Percentiles rank a stretch among this genome's conserved stretches.
Evolutionary conservation across 2,329 filamentous ascomycete species (phyloP).

Genomic region (Cladosporium velox): DNA sequence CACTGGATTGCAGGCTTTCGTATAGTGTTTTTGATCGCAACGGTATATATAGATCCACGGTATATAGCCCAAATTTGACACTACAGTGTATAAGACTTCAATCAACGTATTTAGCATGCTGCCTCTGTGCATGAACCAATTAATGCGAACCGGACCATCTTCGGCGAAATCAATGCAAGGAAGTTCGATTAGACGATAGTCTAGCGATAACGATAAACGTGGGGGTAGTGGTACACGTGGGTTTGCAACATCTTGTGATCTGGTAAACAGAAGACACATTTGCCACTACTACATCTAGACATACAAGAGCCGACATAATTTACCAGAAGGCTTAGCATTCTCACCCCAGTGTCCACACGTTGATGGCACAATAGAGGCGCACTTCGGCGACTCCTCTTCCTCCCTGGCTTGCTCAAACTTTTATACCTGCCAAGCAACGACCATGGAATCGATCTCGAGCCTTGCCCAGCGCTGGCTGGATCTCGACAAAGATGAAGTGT

Average conservation of each 20-base stretch:
- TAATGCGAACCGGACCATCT: neutral
- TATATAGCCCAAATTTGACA: neutral
- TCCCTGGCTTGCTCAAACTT: neutral
- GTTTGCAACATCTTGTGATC: neutral
- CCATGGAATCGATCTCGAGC: conserved; percentile 19
- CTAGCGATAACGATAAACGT: neutral
- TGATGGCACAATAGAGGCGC: conserved; percentile 7
- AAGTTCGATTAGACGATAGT: conserved; percentile 1
- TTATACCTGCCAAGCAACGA: neutral
- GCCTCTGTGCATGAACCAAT: neutral
- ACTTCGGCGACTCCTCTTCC: neutral
- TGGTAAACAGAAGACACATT: neutral
- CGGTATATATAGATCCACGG: neutral
- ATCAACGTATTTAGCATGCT: neutral
- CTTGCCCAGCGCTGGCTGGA: conserved; percentile 60
- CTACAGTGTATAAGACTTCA: neutral
- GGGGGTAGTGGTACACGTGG: neutral
- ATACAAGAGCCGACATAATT: neutral
- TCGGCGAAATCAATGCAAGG: conserved; percentile 1
- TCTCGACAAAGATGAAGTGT: conserved; percentile 57
- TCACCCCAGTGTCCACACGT: neutral
- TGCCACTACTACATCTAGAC: neutral
- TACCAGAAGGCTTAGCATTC: neutral
- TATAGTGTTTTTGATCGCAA: conserved; percentile 24
- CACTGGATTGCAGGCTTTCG: conserved; percentile 74